phyloP scores from a whole-genome alignment of 345 rosid genomes.

The Kandelia obovata region DNA sequence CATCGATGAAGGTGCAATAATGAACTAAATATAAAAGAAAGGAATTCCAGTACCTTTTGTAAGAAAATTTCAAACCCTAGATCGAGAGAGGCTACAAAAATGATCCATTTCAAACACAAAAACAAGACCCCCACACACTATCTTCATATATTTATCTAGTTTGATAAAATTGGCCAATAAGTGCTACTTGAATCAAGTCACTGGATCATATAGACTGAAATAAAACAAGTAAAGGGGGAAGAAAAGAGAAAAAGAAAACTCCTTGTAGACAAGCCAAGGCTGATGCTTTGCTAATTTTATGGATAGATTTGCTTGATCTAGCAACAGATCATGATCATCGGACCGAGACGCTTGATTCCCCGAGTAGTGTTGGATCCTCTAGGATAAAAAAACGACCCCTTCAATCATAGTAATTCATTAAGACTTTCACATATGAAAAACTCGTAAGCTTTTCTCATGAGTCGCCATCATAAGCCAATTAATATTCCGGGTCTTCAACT shows the following conservation, averaged over 20 bases:
- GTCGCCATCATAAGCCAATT: too few species aligned
- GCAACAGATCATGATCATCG: conserved; percentile 32
- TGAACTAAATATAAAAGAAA: too few species aligned
- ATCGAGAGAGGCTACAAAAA: too few species aligned
- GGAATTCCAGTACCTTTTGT: too few species aligned
- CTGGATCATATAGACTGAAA: neutral
- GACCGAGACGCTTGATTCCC: conserved; percentile 68
- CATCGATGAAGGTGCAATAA: too few species aligned
- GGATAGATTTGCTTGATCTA: conserved; percentile 31
- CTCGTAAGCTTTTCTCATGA: too few species aligned
- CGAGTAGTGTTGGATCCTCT: conserved; percentile 31
- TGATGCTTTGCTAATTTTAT: conserved; percentile 2
- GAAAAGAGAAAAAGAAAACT: neutral
- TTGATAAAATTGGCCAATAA: too few species aligned
- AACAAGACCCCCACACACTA: neutral
- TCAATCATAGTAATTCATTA: conserved; percentile 4
- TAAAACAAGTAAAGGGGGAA: neutral
- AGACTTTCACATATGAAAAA: too few species aligned
- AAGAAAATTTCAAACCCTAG: too few species aligned
- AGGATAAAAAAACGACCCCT: conserved; percentile 17
- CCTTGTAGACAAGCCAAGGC: conserved; percentile 5
- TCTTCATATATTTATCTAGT: too few species aligned
- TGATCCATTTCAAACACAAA: neutral
- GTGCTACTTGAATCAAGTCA: neutral
- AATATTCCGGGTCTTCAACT: too few species aligned